These are phyloP conservation scores for Taxawa tesnikishii DNA, from an alignment of 2,329 filamentous ascomycete species.

Conservation along the genomic window DNA sequence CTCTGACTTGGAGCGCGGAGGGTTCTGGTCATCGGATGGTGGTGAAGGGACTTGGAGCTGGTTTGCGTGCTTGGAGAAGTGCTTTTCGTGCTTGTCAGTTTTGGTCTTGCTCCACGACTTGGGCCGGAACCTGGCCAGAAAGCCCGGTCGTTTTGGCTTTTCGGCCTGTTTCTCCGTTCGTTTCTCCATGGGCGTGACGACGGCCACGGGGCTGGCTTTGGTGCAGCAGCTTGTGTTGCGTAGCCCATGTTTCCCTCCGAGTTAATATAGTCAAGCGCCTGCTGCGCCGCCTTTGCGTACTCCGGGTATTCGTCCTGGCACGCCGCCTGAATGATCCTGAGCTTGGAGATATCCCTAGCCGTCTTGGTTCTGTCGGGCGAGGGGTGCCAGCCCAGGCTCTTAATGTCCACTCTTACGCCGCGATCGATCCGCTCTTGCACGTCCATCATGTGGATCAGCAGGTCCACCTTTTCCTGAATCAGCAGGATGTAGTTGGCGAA, in stretches of 20 bases:
- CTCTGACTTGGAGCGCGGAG: neutral
- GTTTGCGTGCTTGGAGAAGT: neutral
- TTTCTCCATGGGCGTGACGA: constrained; percentile 1
- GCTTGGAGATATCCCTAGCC: constrained; percentile 26
- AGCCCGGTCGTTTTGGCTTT: constrained; percentile 2
- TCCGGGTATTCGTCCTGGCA: constrained; percentile 30
- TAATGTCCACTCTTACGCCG: constrained; percentile 31
- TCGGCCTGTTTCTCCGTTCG: constrained; percentile 1
- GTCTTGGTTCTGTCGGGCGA: constrained; percentile 17
- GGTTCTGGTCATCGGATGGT: too few relatives aligned
- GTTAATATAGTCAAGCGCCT: constrained; percentile 30
- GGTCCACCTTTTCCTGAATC: constrained; percentile 30
- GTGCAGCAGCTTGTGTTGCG: constrained; percentile 1
- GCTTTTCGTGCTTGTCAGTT: neutral
- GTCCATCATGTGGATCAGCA: constrained; percentile 29
- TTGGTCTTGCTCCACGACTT: constrained; percentile 1
- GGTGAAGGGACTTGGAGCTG: too few relatives aligned
- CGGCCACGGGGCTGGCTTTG: too few relatives aligned
- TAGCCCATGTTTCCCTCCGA: constrained; percentile 6
- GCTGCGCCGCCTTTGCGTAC: constrained; percentile 28
- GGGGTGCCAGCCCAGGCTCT: constrained; percentile 35
- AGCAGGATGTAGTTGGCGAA: constrained; percentile 29
- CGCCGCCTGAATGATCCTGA: constrained; percentile 31
- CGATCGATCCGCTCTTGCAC: constrained; percentile 31
- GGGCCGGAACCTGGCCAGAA: constrained; percentile 4